phyloP scores from a whole-genome alignment of 192 early-diverging fungal genomes.

The Coemansia sp. region DNA sequence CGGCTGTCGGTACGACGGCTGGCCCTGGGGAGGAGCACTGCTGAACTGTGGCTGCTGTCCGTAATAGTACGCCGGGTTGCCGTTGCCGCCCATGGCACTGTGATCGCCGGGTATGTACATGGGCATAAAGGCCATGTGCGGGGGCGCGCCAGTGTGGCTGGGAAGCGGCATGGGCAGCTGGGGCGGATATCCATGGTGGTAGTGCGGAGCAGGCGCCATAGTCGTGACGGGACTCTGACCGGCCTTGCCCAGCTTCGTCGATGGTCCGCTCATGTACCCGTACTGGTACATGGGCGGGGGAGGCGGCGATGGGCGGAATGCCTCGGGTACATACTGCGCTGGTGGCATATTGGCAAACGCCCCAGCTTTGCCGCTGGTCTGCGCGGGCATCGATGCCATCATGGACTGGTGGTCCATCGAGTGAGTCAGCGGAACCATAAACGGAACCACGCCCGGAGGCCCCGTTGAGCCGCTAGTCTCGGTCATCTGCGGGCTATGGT shows the following conservation, averaged over 20 bases:
- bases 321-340: constrained; percentile 1
- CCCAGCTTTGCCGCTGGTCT: neutral
- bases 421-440: constrained; percentile 9
- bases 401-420: neutral
- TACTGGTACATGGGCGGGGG: neutral
- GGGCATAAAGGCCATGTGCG: constrained; percentile 21
- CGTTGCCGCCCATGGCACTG: neutral
- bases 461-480: neutral
- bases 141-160: neutral
- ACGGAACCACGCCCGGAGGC: neutral
- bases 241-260: neutral
- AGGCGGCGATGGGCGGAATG: neutral
- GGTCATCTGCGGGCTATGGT: constrained; percentile 12
- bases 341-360: neutral
- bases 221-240: neutral
- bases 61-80: constrained; percentile 7
- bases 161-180: neutral
- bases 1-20: neutral
- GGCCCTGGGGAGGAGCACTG: neutral
- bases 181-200: constrained; percentile 4
- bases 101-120: constrained; percentile 15
- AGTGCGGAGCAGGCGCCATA: neutral
- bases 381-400: neutral
- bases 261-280: neutral
- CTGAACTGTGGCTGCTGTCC: neutral